Percentiles rank a stretch among this genome's conserved stretches.
phyloP scores from a whole-genome alignment of 1,284 basidiomycete genomes.

The Leccinum fallax region DNA sequence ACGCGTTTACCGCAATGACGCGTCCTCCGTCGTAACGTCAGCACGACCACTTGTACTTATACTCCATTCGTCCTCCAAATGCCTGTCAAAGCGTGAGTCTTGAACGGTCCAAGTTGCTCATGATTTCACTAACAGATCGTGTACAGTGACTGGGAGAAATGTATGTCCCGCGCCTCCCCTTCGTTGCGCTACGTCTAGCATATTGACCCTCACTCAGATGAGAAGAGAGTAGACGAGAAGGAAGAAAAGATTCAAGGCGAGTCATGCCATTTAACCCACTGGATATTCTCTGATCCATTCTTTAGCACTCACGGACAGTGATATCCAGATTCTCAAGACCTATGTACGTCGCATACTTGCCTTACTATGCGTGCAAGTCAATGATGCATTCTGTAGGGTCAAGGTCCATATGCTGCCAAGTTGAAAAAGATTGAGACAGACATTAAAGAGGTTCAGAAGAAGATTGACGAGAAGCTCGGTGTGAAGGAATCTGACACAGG shows the following conservation, averaged over 20 bases:
- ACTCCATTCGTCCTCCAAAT: slow-evolving; percentile 44
- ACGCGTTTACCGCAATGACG: slow-evolving; percentile 34
- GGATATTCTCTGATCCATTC: slow-evolving; percentile 14
- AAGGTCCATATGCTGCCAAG: slow-evolving; percentile 93
- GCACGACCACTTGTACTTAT: slow-evolving; percentile 5
- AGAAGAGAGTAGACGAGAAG: slow-evolving; percentile 81
- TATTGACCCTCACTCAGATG: slow-evolving; percentile 49
- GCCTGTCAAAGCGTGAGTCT: slow-evolving; percentile 80
- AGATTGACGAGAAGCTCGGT: slow-evolving; percentile 96
- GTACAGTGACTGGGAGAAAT: slow-evolving; percentile 94
- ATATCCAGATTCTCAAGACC: slow-evolving; percentile 99
- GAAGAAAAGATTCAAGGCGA: slow-evolving; percentile 91
- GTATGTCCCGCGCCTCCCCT: slow-evolving; percentile 47
- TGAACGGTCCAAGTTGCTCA: slow-evolving; percentile 3
- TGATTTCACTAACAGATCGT: slow-evolving; percentile 7
- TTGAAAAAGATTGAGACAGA: slow-evolving; percentile 92
- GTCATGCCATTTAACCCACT: slow-evolving; percentile 30
- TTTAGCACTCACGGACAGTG: slow-evolving; percentile 92
- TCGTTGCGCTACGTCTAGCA: neutral
- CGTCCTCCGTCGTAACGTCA: slow-evolving; percentile 29
- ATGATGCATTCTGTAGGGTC: slow-evolving; percentile 62
- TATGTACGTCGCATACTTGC: slow-evolving; percentile 58
- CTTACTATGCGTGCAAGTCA: neutral
- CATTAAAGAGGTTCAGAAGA: slow-evolving; percentile 96
- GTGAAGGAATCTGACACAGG: slow-evolving; percentile 99